These are phyloP conservation scores for Pueraria montana DNA, from an alignment of 306 rosid genomes.

Conservation along the genomic window DNA sequence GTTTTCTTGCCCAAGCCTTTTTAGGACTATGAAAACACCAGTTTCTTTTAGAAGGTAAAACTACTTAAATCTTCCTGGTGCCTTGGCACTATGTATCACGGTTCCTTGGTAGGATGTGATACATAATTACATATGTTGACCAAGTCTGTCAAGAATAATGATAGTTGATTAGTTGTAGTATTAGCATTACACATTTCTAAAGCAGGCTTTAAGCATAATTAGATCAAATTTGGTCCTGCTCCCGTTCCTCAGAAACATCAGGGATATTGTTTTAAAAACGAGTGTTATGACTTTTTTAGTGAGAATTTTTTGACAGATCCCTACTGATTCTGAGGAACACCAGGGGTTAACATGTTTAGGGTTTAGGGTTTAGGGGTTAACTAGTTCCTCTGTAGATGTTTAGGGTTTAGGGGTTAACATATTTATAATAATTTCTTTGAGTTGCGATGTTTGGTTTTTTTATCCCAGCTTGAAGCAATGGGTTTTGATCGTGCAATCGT, in stretches of 20 bases:
- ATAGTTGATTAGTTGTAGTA: constrained; percentile 9
- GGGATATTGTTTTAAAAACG: background rate
- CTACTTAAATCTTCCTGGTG: background rate
- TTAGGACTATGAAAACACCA: background rate
- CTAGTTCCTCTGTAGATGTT: background rate
- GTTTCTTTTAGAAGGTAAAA: background rate
- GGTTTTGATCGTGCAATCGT: constrained; percentile 82
- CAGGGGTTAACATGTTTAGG: background rate
- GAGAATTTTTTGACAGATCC: background rate
- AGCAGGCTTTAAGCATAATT: constrained; percentile 12
- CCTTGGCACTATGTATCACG: background rate
- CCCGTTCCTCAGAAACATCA: background rate
- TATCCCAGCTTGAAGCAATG: constrained; percentile 86
- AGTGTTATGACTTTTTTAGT: background rate
- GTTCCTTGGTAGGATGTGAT: background rate
- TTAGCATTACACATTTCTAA: constrained; percentile 14
- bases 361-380: too few relatives aligned
- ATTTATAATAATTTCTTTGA: background rate
- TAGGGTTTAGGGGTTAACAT: too few relatives aligned
- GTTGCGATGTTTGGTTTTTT: background rate
- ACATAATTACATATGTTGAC: background rate
- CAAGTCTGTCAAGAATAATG: constrained; percentile 19
- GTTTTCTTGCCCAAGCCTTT: constrained; percentile 4
- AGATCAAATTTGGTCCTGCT: background rate
- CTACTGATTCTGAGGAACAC: background rate